phyloP scores from a whole-genome alignment of 2,329 filamentous ascomycete genomes.

The Cercospora zeae-maydis region DNA sequence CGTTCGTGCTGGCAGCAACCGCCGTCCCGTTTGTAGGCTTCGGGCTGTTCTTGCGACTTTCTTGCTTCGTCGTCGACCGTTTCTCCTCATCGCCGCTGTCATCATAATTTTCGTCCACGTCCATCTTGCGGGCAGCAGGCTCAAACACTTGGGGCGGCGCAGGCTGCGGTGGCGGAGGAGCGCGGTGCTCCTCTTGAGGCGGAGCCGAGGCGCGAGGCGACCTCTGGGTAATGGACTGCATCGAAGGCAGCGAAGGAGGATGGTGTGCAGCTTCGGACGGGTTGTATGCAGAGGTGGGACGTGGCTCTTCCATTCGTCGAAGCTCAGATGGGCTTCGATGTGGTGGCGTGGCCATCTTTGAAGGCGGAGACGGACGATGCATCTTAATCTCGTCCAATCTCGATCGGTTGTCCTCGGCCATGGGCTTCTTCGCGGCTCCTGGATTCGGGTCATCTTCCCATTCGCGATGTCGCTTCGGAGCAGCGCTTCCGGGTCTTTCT shows the following conservation, averaged over 20 bases:
- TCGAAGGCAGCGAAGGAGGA: conserved; percentile 59
- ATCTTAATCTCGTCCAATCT: conserved; percentile 80
- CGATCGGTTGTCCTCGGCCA: conserved; percentile 81
- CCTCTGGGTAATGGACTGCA: conserved; percentile 45
- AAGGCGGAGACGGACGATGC: conserved; percentile 56
- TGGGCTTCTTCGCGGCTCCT: conserved; percentile 69
- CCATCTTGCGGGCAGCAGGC: conserved; percentile 89
- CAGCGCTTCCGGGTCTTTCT: conserved; percentile 69
- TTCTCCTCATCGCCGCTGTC: conserved; percentile 86
- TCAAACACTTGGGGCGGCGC: conserved; percentile 57
- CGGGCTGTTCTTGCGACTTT: conserved; percentile 46
- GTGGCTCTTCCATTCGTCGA: conserved; percentile 60
- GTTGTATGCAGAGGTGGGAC: conserved; percentile 69
- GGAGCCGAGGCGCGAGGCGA: conserved; percentile 53
- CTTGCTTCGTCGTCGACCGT: conserved; percentile 43
- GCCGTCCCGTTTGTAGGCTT: conserved; percentile 28
- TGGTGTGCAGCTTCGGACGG: conserved; percentile 92
- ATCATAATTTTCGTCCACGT: conserved; percentile 96
- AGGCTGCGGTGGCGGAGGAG: conserved; percentile 26
- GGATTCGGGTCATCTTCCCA: conserved; percentile 73
- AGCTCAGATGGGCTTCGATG: conserved; percentile 73
- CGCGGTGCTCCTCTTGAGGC: conserved; percentile 44
- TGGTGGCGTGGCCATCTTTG: conserved; percentile 59
- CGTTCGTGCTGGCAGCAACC: conserved; percentile 12
- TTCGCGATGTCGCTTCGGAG: conserved; percentile 81